Base-by-base conservation (phyloP, 192 early-diverging fungal genomes). In the Dimargaris cristalligena region DNA sequence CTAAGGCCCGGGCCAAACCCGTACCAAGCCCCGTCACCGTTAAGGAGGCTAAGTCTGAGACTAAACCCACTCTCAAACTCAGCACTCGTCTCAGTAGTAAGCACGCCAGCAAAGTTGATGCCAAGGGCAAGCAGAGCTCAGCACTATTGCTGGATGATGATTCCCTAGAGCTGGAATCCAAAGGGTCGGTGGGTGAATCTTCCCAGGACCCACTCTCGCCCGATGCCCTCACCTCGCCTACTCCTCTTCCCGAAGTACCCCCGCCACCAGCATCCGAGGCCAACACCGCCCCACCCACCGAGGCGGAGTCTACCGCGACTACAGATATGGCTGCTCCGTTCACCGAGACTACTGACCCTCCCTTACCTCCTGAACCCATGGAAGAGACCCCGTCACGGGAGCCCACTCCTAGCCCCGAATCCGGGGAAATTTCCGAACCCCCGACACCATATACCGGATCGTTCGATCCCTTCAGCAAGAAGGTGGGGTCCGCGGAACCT, bases 251-350 rank as follows among this genome's bases (percentile, higher is more conserved):
- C n/a, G n/a, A n/a, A n/a, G n/a, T n/a, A n/a, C n/a, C n/a, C n/a
- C n/a, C n/a, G n/a, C n/a, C n/a, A n/a, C n/a, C n/a, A n/a, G n/a
- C n/a, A n/a, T n/a, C n/a, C n/a, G n/a, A n/a, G n/a, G n/a, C n/a
- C n/a, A n/a, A n/a, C n/a, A n/a, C n/a, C n/a, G n/a, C 46, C 46
- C 46, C 46, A 47, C 25, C 46, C n/a, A 47, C 46, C 46, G 46
- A 47, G 6, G 46, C 46, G 46, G 46, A 3, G n/a, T 25, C 46
- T 47, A 47, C 46, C 3, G 6, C 20, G 1, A 47, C 46, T 18
- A 6, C 25, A 6, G 25, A 18, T 25, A 18, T 25, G 6, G 25
- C 25, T 25, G 46, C 46, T 6, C 20, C 2, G 20, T 3, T 22
- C 6, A 47, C 2, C 46, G 46, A 47, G 2, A 47, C 3, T 6